These are phyloP conservation scores for Penicillium canescens DNA, from an alignment of 495 filamentous ascomycete genomes.

Conservation along the genomic window DNA sequence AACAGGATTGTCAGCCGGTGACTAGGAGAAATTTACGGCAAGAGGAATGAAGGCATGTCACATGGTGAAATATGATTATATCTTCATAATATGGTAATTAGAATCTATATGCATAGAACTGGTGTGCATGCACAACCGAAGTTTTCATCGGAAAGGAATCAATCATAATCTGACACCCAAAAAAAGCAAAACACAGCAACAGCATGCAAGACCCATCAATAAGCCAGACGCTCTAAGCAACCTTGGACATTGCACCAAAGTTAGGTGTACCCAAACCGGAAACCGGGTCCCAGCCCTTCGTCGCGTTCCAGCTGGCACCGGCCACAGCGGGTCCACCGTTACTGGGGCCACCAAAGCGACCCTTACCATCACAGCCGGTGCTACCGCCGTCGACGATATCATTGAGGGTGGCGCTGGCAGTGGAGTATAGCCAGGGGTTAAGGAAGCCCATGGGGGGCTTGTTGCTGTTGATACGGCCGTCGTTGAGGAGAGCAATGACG, in stretches of 20 bases:
- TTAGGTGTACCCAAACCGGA: constrained; percentile 59
- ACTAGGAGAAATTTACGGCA: too few relatives aligned
- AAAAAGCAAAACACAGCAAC: neutral
- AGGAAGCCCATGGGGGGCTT: constrained; percentile 66
- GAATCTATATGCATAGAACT: neutral
- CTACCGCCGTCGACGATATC: constrained; percentile 64
- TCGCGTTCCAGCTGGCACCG: constrained; percentile 52
- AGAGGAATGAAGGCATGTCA: too few relatives aligned
- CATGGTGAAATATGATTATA: neutral
- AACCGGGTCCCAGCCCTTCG: constrained; percentile 62
- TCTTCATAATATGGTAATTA: constrained; percentile 1
- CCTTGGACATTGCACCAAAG: constrained; percentile 38
- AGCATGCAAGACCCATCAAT: neutral
- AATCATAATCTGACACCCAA: neutral
- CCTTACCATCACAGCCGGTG: constrained; percentile 57
- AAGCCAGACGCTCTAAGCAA: constrained; percentile 14
- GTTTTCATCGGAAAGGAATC: neutral
- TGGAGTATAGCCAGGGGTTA: constrained; percentile 72
- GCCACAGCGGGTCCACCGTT: constrained; percentile 42
- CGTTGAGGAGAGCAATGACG: constrained; percentile 67
- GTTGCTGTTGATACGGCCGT: constrained; percentile 57
- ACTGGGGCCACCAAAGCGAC: constrained; percentile 37
- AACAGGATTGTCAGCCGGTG: too few relatives aligned
- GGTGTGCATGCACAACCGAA: neutral
- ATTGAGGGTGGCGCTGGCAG: constrained; percentile 53